Evolutionary conservation across 2,329 filamentous ascomycete genomes (phyloP).

Genomic region (Neoascochyta sp.): DNA sequence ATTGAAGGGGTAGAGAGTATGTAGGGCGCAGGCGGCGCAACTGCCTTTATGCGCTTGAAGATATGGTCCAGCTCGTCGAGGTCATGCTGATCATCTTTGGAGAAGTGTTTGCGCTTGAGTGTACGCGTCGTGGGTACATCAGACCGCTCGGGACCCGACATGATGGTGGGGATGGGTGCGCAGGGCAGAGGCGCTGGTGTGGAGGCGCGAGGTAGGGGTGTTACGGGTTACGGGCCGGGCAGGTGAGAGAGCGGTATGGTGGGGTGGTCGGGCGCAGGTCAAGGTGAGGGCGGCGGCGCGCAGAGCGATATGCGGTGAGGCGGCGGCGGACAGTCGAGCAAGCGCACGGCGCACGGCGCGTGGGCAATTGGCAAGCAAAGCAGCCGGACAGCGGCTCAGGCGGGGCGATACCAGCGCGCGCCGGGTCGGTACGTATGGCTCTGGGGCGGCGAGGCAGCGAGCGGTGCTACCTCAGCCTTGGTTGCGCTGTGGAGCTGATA

Average conservation of each 20-base stretch:
- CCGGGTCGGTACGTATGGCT: slow-evolving; percentile 2
- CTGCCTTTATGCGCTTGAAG: slow-evolving; percentile 43
- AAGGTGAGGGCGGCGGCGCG: slow-evolving; percentile 1
- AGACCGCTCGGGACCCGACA: slow-evolving; percentile 31
- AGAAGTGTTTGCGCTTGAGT: slow-evolving; percentile 26
- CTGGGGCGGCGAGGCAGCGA: background rate
- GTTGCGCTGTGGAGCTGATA: slow-evolving; percentile 21
- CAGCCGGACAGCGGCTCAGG: too few relatives aligned
- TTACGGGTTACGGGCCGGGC: slow-evolving; percentile 7
- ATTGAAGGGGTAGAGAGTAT: slow-evolving; percentile 48
- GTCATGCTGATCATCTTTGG: slow-evolving; percentile 34
- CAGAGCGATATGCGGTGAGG: too few relatives aligned
- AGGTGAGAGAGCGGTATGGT: slow-evolving; percentile 10
- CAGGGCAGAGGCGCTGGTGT: slow-evolving; percentile 1
- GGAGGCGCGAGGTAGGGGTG: slow-evolving; percentile 3
- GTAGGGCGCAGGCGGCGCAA: slow-evolving; percentile 45
- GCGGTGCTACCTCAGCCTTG: slow-evolving; percentile 28
- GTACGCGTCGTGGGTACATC: slow-evolving; percentile 23
- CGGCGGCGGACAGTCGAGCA: too few relatives aligned
- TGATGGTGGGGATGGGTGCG: slow-evolving; percentile 12
- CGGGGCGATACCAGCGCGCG: slow-evolving; percentile 5
- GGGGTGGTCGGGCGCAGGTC: slow-evolving; percentile 1
- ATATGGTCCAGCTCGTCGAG: slow-evolving; percentile 40
- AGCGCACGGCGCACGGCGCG: too few relatives aligned
- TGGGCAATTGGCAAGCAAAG: too few relatives aligned